Evolutionary conservation across 2,329 filamentous ascomycete species (phyloP).

Genomic region (Cladosporium sp.): DNA sequence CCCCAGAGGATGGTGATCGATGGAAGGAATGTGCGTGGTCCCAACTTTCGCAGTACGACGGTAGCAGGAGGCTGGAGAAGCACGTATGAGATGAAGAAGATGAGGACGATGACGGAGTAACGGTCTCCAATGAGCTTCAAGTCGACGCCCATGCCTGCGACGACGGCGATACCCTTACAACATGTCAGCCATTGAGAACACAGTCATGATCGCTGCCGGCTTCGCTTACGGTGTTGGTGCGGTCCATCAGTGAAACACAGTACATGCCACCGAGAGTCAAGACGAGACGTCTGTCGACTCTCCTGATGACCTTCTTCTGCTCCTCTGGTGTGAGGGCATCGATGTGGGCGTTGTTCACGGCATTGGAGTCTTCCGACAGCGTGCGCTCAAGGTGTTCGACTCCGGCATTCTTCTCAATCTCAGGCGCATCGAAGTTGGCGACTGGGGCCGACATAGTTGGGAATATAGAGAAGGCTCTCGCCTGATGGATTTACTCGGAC

Average conservation of each 20-base stretch:
- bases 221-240: constrained; percentile 31
- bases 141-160: constrained; percentile 41
- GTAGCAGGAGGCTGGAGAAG: constrained; percentile 73
- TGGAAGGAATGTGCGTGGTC: constrained; percentile 45
- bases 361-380: constrained; percentile 27
- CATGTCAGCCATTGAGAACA: constrained; percentile 15
- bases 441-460: constrained; percentile 15
- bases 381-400: constrained; percentile 32
- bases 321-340: constrained; percentile 59
- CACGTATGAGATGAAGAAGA: constrained; percentile 76
- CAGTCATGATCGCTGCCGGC: not conserved
- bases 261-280: constrained; percentile 48
- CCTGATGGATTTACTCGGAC: not conserved
- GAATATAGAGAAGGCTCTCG: not conserved
- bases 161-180: constrained; percentile 39
- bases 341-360: constrained; percentile 34
- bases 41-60: constrained; percentile 66
- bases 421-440: constrained; percentile 19
- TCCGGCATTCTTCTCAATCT: constrained; percentile 28
- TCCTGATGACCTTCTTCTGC: constrained; percentile 67
- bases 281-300: constrained; percentile 63
- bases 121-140: constrained; percentile 36
- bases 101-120: constrained; percentile 56
- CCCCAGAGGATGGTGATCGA: constrained; percentile 60
- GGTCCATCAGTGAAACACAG: constrained; percentile 39